phyloP scores from a whole-genome alignment of 129 eudicot genomes.

The Flaveria bidentis region DNA sequence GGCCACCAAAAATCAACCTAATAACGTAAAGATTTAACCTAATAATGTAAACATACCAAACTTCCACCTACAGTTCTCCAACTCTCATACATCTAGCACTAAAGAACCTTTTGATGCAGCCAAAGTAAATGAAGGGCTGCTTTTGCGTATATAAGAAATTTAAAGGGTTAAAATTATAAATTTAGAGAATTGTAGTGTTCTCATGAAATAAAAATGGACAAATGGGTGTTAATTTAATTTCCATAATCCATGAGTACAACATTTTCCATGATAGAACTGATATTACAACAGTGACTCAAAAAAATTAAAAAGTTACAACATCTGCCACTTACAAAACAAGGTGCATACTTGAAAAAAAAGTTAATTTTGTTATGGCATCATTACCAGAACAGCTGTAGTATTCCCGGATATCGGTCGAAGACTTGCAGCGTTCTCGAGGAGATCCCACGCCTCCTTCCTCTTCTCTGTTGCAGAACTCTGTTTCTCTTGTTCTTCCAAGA shows the following conservation, averaged over 20 bases:
- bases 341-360: slow-evolving; percentile 18
- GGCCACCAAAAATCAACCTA: neutral
- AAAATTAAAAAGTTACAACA: slow-evolving; percentile 26
- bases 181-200: neutral
- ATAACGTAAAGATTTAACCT: too few species aligned
- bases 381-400: slow-evolving; percentile 71
- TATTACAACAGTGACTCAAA: slow-evolving; percentile 31
- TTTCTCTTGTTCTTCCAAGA: slow-evolving; percentile 60
- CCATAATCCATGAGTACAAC: slow-evolving; percentile 18
- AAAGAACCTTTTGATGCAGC: neutral
- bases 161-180: neutral
- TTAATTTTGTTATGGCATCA: slow-evolving; percentile 30
- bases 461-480: slow-evolving; percentile 40
- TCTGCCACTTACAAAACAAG: slow-evolving; percentile 36
- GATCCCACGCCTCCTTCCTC: slow-evolving; percentile 75
- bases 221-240: slow-evolving; percentile 16
- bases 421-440: slow-evolving; percentile 64
- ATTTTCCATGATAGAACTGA: slow-evolving; percentile 36
- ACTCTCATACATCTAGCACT: neutral
- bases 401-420: slow-evolving; percentile 57
- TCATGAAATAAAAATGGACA: neutral
- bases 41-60: too few species aligned
- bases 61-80: neutral
- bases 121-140: neutral
- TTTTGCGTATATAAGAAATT: neutral